Evolutionary conservation across 176 grass and related monocot species (phyloP), one percentile per base, ranked within the genome.

Genomic region (Puya raimondii): DNA sequence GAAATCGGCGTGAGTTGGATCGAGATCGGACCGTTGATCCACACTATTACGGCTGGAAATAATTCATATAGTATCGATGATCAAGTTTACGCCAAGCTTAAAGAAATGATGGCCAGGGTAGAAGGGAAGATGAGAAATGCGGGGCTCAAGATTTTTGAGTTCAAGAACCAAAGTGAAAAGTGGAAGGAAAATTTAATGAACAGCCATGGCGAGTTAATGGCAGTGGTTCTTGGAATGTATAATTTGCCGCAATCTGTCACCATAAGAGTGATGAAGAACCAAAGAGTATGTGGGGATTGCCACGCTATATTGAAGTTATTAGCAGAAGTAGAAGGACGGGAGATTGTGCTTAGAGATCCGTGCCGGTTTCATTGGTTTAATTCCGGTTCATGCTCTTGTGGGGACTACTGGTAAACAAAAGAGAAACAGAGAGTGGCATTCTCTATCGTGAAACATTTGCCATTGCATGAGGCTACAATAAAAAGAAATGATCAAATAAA

Each of bases 231-330:
- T 18, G 85, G 85, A 16, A 67, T 96, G 54, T 72, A 49, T 5
- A 83, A 58, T 77, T 72, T 80, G 53, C 80, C 80, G 0, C 61
- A 57, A 56, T 61, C 74, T 20, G 72, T 64, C 81, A 64, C 72
- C 42, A 65, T 96, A 72, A 83, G 70, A 76, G 72, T 91, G 53
- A 88, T 91, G 78, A 96, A 96, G 85, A 96, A 86, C 66, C 85
- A 88, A 77, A 88, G 72, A 63, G 69, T 96, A 57, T 84, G 85
- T 49, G 74, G 81, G 75, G 91, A 88, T 69, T 72, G 85, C 72
- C 91, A 96, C 52, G 70, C 80, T 69, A 79, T 68, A 9, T 51
- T 96, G 50, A 88, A 96, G 78, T 67, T 96, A 50, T 70, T 96
- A 47, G 91, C 91, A 1, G 80, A 78, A 23, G 50, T 23, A 66